Conservation (phyloP, 805 yeast species). For the Pichia heedii region DNA sequence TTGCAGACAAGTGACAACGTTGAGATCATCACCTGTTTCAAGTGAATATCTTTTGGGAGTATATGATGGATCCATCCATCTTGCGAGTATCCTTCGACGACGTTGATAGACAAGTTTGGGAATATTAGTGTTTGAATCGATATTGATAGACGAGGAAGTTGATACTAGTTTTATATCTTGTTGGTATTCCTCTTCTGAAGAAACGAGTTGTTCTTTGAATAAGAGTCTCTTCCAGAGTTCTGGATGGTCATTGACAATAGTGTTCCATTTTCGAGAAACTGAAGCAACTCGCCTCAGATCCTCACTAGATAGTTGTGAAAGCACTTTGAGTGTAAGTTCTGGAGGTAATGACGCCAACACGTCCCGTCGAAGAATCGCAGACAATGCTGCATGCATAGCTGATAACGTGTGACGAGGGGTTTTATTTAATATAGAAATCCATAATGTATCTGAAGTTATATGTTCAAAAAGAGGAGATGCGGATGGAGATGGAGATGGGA, state of each 20-base stretch:
- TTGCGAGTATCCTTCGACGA: conserved; percentile 43
- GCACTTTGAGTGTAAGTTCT: conserved; percentile 61
- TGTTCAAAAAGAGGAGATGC: no score
- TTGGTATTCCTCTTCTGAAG: no score
- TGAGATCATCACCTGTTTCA: conserved; percentile 53
- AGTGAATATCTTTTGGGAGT: conserved; percentile 60
- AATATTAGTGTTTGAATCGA: no score
- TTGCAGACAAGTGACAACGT: conserved; percentile 91
- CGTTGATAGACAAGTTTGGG: conserved; percentile 44
- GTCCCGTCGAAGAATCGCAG: conserved; percentile 62
- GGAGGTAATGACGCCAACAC: conserved; percentile 60
- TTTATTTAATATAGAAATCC: background rate
- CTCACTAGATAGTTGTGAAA: conserved; percentile 47
- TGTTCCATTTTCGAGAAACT: conserved; percentile 68
- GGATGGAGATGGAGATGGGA: background rate
- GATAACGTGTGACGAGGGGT: background rate
- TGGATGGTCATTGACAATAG: conserved; percentile 49
- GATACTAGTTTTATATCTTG: no score
- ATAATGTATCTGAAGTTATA: background rate
- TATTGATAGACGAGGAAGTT: no score
- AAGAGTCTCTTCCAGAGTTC: conserved; percentile 65
- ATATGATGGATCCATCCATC: conserved; percentile 76
- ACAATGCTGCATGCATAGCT: conserved; percentile 21
- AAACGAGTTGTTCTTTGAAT: conserved; percentile 47
- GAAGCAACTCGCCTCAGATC: conserved; percentile 29